Percentiles rank a stretch among this genome's conserved stretches.
Conservation (phyloP, 2,329 filamentous ascomycete genomes). For the Cladophialophora psammophila region DNA sequence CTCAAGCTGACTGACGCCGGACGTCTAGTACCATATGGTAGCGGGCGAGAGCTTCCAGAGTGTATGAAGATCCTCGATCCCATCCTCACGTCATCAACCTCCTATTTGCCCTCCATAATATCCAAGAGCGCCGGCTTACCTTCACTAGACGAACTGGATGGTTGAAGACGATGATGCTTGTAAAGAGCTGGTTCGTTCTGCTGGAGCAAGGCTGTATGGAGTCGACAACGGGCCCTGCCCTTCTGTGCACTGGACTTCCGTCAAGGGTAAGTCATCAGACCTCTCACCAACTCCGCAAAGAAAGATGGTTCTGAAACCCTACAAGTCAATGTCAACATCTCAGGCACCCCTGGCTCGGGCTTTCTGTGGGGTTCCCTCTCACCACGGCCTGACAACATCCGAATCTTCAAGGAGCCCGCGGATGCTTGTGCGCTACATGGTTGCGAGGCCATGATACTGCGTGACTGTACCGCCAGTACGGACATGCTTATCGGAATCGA, state of each 20-base stretch:
- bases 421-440: not conserved
- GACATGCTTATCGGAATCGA: not conserved
- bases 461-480: conserved; percentile 9
- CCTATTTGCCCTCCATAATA: not conserved
- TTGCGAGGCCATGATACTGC: conserved; percentile 24
- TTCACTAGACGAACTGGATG: conserved; percentile 15
- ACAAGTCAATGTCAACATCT: conserved; percentile 9
- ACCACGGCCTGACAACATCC: conserved; percentile 15
- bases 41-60: not conserved
- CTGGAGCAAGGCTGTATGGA: conserved; percentile 7
- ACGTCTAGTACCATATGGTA: conserved; percentile 13
- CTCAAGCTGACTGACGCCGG: not conserved
- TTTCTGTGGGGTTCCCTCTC: conserved; percentile 15
- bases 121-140: not conserved
- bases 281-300: not conserved
- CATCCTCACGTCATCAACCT: not conserved
- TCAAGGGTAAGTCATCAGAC: not conserved
- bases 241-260: conserved; percentile 3
- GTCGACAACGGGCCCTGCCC: not conserved
- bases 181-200: conserved; percentile 19
- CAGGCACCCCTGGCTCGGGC: not conserved
- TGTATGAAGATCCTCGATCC: not conserved
- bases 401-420: conserved; percentile 19
- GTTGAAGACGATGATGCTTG: conserved; percentile 18
- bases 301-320: not conserved